Evolutionary conservation across 495 filamentous ascomycete species (phyloP).

Genomic region (Penicillium mononematosum): DNA sequence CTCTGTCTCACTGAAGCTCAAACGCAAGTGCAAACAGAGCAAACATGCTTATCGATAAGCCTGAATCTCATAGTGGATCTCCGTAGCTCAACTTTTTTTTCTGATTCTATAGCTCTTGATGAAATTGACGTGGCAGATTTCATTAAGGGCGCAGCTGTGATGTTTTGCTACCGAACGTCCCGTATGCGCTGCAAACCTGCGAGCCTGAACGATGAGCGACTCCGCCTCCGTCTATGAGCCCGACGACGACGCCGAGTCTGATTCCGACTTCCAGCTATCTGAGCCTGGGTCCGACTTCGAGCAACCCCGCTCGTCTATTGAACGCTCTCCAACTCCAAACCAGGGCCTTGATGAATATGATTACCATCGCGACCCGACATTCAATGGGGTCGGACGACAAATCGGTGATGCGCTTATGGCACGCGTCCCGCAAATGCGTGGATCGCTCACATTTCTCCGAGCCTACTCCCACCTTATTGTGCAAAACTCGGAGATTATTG

Average conservation of each 20-base stretch:
- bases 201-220: constrained; percentile 41
- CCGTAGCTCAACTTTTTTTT: constrained; percentile 14
- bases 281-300: constrained; percentile 26
- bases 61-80: constrained; percentile 14
- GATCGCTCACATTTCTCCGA: constrained; percentile 14
- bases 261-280: constrained; percentile 26
- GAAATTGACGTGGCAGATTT: constrained; percentile 4
- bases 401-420: constrained; percentile 6
- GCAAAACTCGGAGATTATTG: constrained; percentile 47
- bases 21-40: constrained; percentile 39
- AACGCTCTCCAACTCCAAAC: constrained; percentile 15
- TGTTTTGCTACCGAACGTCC: constrained; percentile 21
- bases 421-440: constrained; percentile 7
- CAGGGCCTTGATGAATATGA: background rate
- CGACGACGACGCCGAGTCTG: constrained; percentile 29
- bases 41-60: constrained; percentile 41
- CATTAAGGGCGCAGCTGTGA: constrained; percentile 22
- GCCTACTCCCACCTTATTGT: constrained; percentile 61
- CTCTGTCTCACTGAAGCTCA: background rate
- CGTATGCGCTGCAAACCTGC: constrained; percentile 24
- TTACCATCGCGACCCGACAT: background rate
- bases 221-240: constrained; percentile 29
- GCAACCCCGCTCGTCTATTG: constrained; percentile 3
- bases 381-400: background rate
- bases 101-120: constrained; percentile 5